A percentile compares a stretch with the other conserved stretches of the same genome.
Evolutionary conservation across 2,329 filamentous ascomycete genomes (phyloP).

Genomic region (Macrophomina phaseolina): DNA sequence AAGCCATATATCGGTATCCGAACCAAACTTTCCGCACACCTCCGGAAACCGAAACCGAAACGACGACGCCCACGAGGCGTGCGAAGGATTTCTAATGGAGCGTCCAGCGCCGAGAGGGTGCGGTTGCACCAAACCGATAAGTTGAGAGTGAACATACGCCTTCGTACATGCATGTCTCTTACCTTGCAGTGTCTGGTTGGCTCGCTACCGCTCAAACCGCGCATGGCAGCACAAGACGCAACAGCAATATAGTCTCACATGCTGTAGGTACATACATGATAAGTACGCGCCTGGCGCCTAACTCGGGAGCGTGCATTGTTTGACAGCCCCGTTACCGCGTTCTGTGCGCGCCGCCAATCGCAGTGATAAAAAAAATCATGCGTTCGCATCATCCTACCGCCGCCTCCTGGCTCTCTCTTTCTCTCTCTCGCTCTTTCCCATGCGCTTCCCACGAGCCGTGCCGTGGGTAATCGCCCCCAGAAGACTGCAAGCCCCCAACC

Average conservation of each 20-base stretch:
- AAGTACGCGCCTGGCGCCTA: conserved; percentile 8
- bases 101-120: background rate
- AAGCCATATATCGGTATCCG: conserved; percentile 13
- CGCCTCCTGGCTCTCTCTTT: background rate
- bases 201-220: conserved; percentile 2
- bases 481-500: background rate
- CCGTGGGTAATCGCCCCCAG: conserved; percentile 11
- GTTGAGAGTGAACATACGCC: background rate
- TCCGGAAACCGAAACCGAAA: background rate
- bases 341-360: background rate
- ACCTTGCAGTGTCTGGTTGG: background rate
- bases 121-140: conserved; percentile 13
- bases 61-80: conserved; percentile 15
- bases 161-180: background rate
- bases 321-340: conserved; percentile 10
- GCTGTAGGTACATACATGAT: conserved; percentile 17
- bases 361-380: conserved; percentile 9
- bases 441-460: conserved; percentile 5
- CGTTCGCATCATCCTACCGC: background rate
- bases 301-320: conserved; percentile 4
- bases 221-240: conserved; percentile 1
- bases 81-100: conserved; percentile 8
- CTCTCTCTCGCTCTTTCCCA: too few species aligned
- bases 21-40: background rate
- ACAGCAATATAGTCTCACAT: background rate